A percentile compares a stretch with the other conserved stretches of the same genome.
phyloP scores from a whole-genome alignment of 768 basidiomycete genomes.

The Nidularia pulvinata region DNA sequence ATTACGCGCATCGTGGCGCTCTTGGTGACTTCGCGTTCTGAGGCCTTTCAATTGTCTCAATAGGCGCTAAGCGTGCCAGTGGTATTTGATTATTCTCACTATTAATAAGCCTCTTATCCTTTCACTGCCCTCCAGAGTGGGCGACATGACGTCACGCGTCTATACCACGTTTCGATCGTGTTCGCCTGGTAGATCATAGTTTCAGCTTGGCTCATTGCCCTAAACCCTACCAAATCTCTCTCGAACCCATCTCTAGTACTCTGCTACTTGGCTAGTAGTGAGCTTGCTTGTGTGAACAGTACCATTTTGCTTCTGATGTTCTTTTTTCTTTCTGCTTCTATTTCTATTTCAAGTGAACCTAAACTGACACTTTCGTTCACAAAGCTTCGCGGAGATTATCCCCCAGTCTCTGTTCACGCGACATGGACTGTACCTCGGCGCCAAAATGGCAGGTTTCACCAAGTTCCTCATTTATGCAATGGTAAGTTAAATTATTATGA shows the following conservation, averaged over 20 bases:
- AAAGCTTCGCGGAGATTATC: slow-evolving; percentile 88
- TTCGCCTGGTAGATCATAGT: not conserved
- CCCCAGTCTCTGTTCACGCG: slow-evolving; percentile 93
- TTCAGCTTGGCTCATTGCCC: not conserved
- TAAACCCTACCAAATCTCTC: not conserved
- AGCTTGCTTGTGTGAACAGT: not conserved
- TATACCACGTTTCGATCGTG: slow-evolving; percentile 3
- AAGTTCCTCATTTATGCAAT: slow-evolving; percentile 66
- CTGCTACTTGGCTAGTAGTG: not conserved
- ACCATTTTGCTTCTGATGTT: not conserved
- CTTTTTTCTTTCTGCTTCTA: not conserved
- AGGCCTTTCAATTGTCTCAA: no score
- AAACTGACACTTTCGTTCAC: slow-evolving; percentile 3
- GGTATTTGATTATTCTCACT: no score
- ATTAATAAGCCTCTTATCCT: not conserved
- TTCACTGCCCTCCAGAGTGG: not conserved
- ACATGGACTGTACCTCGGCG: slow-evolving; percentile 86
- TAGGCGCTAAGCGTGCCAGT: no score
- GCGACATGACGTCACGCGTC: slow-evolving; percentile 27
- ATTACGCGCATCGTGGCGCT: no score
- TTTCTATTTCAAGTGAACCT: not conserved
- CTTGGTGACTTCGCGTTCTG: no score
- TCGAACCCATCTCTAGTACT: not conserved
- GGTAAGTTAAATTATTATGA: slow-evolving; percentile 31
- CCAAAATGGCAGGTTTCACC: slow-evolving; percentile 79